phyloP scores from a whole-genome alignment of 345 rosid genomes.

The Populus euphratica region DNA sequence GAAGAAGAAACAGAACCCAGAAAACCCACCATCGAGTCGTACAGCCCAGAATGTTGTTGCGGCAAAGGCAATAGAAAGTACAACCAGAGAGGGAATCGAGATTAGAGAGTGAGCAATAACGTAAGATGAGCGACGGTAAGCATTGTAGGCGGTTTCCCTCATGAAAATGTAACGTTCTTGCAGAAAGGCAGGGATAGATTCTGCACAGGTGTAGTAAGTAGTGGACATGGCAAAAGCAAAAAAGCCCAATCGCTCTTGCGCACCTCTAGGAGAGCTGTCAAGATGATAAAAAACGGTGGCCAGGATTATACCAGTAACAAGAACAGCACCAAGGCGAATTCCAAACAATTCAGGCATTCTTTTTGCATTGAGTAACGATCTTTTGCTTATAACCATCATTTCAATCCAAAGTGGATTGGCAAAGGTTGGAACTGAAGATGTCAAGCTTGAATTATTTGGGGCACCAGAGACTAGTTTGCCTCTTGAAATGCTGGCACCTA shows the following conservation, averaged over 20 bases:
- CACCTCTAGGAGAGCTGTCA: slow-evolving; percentile 31
- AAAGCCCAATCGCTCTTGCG: slow-evolving; percentile 28
- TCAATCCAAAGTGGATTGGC: slow-evolving; percentile 34
- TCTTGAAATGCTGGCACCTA: slow-evolving; percentile 21
- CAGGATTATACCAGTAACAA: slow-evolving; percentile 18
- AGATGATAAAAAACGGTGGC: slow-evolving; percentile 28
- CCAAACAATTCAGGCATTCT: slow-evolving; percentile 30
- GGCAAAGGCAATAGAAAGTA: slow-evolving; percentile 67
- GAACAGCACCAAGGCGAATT: slow-evolving; percentile 26
- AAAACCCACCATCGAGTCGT: slow-evolving; percentile 65
- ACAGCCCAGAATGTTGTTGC: slow-evolving; percentile 72
- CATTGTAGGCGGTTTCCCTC: slow-evolving; percentile 36
- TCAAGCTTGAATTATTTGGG: slow-evolving; percentile 13
- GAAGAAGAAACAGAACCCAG: slow-evolving; percentile 77
- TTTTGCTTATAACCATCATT: slow-evolving; percentile 23
- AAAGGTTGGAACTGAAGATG: slow-evolving; percentile 23
- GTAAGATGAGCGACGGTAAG: slow-evolving; percentile 84
- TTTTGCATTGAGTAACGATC: slow-evolving; percentile 22
- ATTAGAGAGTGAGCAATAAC: slow-evolving; percentile 77
- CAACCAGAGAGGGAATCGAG: slow-evolving; percentile 59
- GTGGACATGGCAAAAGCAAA: slow-evolving; percentile 33
- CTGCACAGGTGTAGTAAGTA: slow-evolving; percentile 32
- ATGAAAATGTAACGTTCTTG: slow-evolving; percentile 33
- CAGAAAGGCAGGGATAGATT: slow-evolving; percentile 30
- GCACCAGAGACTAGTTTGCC: slow-evolving; percentile 28